Base-by-base conservation (phyloP, 1,284 basidiomycete genomes). In the Apiotrichum domesticum region DNA sequence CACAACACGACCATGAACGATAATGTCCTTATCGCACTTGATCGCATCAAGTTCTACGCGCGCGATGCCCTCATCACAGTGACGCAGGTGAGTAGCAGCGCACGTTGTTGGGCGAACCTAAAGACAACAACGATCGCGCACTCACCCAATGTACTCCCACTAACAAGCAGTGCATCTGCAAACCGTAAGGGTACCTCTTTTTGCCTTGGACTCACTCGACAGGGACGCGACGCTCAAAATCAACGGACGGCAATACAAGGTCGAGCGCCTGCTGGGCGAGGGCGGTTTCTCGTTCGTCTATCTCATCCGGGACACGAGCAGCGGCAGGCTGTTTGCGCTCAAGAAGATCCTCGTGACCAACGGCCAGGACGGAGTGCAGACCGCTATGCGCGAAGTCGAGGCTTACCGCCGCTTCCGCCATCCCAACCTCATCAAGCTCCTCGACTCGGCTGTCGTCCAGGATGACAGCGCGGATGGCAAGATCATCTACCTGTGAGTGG, bases 241-340 rank as follows among this genome's bases (percentile, higher is more conserved):
- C 64, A 95, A 95, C 67, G 93, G 93, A 34, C 82, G 93, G 67
- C 88, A 87, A 50, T 96, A 92, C 79, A 87, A 89, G 67, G 89
- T 97, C 50, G 78, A 93, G 52, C 89, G 87, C 64, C 85, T 95
- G 13, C 83, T 97, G 4, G 93, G 93, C 46, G 93, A 97, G 77
- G 93, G 93, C 43, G 93, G 73, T n/a, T 96, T 96, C 80, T 91
- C 89, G 13, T 96, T 94, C 72, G 93, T 97, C 15, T 93, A 93
- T 74, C 82, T 93, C 39, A 88, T 88, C n/a, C 85, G 88, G 67
- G 90, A 94, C 61, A 59, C 62, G 11, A 71, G 66, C 8, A 72
- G 73, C 2, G 76, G 90, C 82, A 83, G 90, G 60, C 83, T 89
- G 79, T 96, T 94, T 67, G 93, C 93, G 0, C 79, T 97, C 61